Percentiles rank a stretch among this genome's conserved stretches.
phyloP scores from a whole-genome alignment of 2,329 filamentous ascomycete species.

The Aspergillus brunneoviolaceus region DNA sequence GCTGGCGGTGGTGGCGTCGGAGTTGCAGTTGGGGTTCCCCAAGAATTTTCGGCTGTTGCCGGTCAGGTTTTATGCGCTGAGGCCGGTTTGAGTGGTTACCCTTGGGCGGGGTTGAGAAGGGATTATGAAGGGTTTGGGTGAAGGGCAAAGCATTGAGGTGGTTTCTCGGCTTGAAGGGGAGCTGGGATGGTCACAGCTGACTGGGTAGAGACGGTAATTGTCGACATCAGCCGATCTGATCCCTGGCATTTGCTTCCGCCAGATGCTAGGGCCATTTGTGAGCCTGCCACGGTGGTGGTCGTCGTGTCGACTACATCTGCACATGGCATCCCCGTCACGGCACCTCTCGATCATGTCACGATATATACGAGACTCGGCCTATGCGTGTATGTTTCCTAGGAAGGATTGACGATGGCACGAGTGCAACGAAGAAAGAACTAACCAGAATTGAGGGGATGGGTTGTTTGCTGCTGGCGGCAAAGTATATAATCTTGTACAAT shows the following conservation, averaged over 20 bases:
- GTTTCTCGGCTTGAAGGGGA: neutral
- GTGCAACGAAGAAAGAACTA: too few relatives aligned
- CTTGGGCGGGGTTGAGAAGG: neutral
- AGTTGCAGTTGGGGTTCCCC: constrained; percentile 72
- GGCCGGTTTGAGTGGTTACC: constrained; percentile 41
- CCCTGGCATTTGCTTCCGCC: neutral
- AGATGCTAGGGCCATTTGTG: too few relatives aligned
- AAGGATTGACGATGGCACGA: too few relatives aligned
- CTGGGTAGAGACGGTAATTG: neutral
- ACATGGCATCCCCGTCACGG: too few relatives aligned
- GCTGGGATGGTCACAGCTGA: neutral
- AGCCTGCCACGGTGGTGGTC: too few relatives aligned
- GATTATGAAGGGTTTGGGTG: neutral
- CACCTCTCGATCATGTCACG: too few relatives aligned
- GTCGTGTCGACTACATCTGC: too few relatives aligned
- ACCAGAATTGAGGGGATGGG: too few relatives aligned
- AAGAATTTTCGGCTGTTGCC: constrained; percentile 63
- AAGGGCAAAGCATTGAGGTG: neutral
- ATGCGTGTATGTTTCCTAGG: too few relatives aligned
- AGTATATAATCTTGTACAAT: neutral
- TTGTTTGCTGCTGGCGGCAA: neutral
- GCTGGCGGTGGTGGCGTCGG: constrained; percentile 65
- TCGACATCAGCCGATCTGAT: neutral
- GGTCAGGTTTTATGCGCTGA: constrained; percentile 75
- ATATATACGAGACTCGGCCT: too few relatives aligned